Conservation (phyloP, 768 basidiomycete species). For the Leccinum variicolor region DNA sequence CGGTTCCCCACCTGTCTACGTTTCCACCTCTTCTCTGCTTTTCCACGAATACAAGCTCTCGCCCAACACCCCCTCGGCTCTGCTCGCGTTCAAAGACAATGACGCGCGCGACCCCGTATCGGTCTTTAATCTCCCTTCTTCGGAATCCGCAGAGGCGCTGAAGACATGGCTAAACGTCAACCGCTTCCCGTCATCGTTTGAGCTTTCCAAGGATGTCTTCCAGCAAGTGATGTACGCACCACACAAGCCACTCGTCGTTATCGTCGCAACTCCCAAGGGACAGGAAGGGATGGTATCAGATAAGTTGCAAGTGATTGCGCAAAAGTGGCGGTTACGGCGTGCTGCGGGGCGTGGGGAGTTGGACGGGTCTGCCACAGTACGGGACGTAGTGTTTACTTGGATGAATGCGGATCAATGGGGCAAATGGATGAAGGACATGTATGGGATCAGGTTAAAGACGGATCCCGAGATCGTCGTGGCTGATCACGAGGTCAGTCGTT, state of each 20-base stretch:
- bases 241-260: constrained; percentile 71
- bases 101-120: constrained; percentile 46
- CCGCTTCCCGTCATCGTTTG: constrained; percentile 67
- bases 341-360: background rate
- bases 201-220: constrained; percentile 79
- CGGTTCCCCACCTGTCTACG: constrained; percentile 48
- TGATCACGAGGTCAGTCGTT: constrained; percentile 53
- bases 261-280: constrained; percentile 49
- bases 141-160: constrained; percentile 20
- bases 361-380: constrained; percentile 9
- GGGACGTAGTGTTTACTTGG: constrained; percentile 80
- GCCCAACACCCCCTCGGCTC: constrained; percentile 46
- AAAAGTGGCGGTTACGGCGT: constrained; percentile 50
- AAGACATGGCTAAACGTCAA: constrained; percentile 61
- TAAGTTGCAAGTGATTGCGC: constrained; percentile 49
- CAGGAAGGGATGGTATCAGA: constrained; percentile 42
- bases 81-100: constrained; percentile 67
- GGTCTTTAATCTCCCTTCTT: constrained; percentile 28
- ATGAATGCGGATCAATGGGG: constrained; percentile 85
- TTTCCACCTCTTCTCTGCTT: constrained; percentile 34
- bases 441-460: constrained; percentile 50
- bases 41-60: constrained; percentile 36
- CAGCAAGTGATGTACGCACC: constrained; percentile 83
- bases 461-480: constrained; percentile 60
- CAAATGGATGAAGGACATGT: constrained; percentile 91